Evolutionary conservation across 805 yeast species (phyloP).

Genomic region (Ogataea pilisensis): DNA sequence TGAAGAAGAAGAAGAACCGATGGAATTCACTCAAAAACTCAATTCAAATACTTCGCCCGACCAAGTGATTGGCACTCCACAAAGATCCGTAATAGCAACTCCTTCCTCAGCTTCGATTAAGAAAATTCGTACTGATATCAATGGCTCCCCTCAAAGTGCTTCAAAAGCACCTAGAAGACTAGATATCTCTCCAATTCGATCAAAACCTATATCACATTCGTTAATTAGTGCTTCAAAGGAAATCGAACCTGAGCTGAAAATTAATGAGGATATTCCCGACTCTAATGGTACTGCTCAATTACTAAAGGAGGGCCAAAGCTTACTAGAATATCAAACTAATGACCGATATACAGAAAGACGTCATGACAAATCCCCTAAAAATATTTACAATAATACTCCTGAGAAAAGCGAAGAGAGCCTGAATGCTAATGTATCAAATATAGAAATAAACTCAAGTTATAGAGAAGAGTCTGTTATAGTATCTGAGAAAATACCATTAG

Average conservation of each 20-base stretch:
- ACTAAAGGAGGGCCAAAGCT: no score
- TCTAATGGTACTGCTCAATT: no score
- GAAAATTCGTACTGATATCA: slow-evolving; percentile 16
- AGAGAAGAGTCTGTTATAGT: slow-evolving; percentile 20
- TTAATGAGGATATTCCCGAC: background rate
- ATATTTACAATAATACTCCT: background rate
- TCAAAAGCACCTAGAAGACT: slow-evolving; percentile 7
- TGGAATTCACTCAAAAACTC: slow-evolving; percentile 15
- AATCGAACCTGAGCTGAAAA: background rate
- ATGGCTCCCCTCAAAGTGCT: slow-evolving; percentile 21
- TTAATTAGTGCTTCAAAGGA: background rate
- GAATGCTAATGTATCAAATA: no score
- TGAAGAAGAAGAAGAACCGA: slow-evolving; percentile 11
- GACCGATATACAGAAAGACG: no score
- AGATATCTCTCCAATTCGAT: background rate
- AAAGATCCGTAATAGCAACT: slow-evolving; percentile 5
- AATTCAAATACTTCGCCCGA: background rate
- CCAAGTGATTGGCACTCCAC: slow-evolving; percentile 5
- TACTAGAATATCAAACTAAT: no score
- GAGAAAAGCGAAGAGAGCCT: background rate
- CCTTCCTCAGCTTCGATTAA: slow-evolving; percentile 18
- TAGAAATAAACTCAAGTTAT: slow-evolving; percentile 9
- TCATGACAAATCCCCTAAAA: no score
- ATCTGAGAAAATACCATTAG: slow-evolving; percentile 29
- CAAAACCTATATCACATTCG: background rate